Evolutionary conservation across 768 basidiomycete species (phyloP).

Genomic region (Psilocybe tampanensis): DNA sequence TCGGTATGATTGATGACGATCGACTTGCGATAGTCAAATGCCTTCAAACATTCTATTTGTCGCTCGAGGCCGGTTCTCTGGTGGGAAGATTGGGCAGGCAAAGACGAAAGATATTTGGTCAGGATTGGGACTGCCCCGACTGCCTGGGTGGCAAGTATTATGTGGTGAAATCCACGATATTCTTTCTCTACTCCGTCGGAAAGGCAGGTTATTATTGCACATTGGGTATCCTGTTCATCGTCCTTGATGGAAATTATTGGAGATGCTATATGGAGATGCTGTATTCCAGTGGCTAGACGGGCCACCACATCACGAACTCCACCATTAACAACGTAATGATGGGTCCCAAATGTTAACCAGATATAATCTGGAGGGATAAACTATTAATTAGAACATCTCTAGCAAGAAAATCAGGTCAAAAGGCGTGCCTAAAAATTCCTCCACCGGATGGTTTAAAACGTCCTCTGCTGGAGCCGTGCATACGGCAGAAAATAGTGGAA

Average conservation of each 20-base stretch:
- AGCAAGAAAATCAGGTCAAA: background rate
- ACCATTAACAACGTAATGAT: constrained; percentile 65
- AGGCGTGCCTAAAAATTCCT: constrained; percentile 62
- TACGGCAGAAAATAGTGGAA: constrained; percentile 73
- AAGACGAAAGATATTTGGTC: constrained; percentile 42
- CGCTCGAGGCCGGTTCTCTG: constrained; percentile 34
- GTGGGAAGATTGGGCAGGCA: constrained; percentile 28
- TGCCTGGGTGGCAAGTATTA: constrained; percentile 78
- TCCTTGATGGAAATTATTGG: constrained; percentile 48
- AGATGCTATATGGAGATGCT: constrained; percentile 57
- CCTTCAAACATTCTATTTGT: constrained; percentile 49
- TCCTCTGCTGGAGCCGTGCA: constrained; percentile 64
- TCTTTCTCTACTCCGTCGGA: constrained; percentile 27
- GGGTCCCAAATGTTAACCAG: constrained; percentile 65
- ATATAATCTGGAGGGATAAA: constrained; percentile 61
- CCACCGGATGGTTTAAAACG: constrained; percentile 58
- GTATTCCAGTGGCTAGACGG: constrained; percentile 45
- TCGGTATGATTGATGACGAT: constrained; percentile 78
- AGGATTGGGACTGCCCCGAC: constrained; percentile 60
- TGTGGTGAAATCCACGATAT: constrained; percentile 58
- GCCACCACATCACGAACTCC: constrained; percentile 63
- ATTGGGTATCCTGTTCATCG: constrained; percentile 34
- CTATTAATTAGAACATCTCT: background rate
- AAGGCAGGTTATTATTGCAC: constrained; percentile 40
- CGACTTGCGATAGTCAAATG: constrained; percentile 56